Percentiles rank a stretch among this genome's conserved stretches.
phyloP scores from a whole-genome alignment of 1,284 basidiomycete genomes.

The Moesziomyces globuligerus region DNA sequence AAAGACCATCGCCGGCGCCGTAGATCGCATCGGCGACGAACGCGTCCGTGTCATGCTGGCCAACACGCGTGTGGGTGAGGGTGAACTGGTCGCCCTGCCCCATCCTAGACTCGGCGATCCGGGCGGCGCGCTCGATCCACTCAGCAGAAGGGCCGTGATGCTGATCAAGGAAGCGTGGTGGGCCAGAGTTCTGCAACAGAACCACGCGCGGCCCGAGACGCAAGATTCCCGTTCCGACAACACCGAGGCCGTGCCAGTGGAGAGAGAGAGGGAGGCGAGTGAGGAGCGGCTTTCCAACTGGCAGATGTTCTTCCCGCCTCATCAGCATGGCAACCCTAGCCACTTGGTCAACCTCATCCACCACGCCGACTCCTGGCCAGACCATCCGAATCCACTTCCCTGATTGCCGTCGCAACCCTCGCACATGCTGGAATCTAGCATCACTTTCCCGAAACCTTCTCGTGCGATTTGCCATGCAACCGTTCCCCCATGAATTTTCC shows the following conservation, averaged over 20 bases:
- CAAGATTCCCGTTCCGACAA: neutral
- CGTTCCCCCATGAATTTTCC: no score
- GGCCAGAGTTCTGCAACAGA: constrained; percentile 29
- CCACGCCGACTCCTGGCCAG: constrained; percentile 36
- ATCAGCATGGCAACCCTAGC: constrained; percentile 14
- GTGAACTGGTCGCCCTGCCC: constrained; percentile 14
- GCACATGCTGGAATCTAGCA: no score
- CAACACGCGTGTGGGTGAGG: constrained; percentile 20
- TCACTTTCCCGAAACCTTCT: neutral
- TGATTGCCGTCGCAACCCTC: no score
- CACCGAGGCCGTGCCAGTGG: neutral
- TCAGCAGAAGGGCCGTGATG: constrained; percentile 25
- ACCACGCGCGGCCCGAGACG: constrained; percentile 1
- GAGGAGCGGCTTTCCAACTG: constrained; percentile 16
- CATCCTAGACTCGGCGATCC: neutral
- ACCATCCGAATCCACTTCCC: constrained; percentile 21
- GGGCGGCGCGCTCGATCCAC: constrained; percentile 1
- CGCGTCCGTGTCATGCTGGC: constrained; percentile 36
- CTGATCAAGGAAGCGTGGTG: constrained; percentile 41
- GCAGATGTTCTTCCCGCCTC: constrained; percentile 35
- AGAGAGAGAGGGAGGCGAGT: neutral
- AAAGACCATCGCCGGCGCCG: constrained; percentile 49
- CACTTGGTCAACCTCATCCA: constrained; percentile 29
- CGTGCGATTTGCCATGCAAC: neutral
- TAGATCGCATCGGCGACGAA: constrained; percentile 39